Base-by-base conservation (phyloP, 768 basidiomycete species). In the Leccinum broughii region DNA sequence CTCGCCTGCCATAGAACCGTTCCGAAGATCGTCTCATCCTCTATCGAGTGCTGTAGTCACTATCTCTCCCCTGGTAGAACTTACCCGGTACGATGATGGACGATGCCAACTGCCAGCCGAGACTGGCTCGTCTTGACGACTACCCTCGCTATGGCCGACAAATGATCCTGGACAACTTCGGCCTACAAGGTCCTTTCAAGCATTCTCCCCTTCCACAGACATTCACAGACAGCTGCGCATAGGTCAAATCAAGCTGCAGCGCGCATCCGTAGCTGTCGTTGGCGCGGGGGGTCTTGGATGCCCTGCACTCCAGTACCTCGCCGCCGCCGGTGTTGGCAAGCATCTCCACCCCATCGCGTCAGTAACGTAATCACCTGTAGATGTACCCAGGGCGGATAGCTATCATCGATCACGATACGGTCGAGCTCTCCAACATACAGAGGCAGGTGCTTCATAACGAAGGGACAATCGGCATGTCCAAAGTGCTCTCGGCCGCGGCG, bases 221-320 rank as follows among this genome's bases (percentile, higher is more conserved):
- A 51, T 50, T 66, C 62, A 65, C 39, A 41, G 39, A 41, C 8
- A 8, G 7, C 24, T n/a, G 54, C 35, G 39, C 52, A 17, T 66
- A 95, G 96, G 91, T 20, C 96, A 98, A 73, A 72, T 94, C 46
- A 93, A 88, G 72, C 78, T 99, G 10, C 86, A 86, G 60, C 68
- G 78, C 8, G 85, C 94, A 0, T 86, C 87, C 3, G 87, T 95
- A 2, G 86, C 87, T 15, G 93, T 98, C 4, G 85, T 98, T 4
- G 97, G 97, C 28, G 97, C 95, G 15, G 97, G 97, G 0, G 97
- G 97, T 9, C 81, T 99, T 13, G 97, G 97, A 11, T 98, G 97
- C 72, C 95, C 97, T 51, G 93, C 92, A 44, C 79, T 99, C 51
- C 93, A 97, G 70, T 97, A 98, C 73, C 85, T 99, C 11, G 93